Base-by-base conservation (phyloP, 805 yeast genomes). In the Wickerhamiella dianesei region DNA sequence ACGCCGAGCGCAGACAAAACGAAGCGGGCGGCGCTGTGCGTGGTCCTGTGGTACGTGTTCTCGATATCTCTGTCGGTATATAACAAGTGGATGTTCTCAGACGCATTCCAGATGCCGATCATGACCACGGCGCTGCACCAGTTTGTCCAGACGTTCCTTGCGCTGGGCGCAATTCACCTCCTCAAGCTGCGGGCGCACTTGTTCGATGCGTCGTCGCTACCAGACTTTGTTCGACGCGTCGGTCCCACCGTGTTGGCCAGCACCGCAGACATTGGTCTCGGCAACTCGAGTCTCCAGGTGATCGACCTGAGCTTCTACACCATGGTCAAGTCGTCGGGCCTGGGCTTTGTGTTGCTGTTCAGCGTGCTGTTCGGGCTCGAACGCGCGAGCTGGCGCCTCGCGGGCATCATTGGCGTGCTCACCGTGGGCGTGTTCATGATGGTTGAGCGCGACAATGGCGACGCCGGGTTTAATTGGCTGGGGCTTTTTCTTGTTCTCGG, bases 61-160 rank as follows among this genome's bases (percentile, higher is more conserved):
- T 63, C 68, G 16, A 58, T 67, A 17, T 50, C 65, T 3, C 50
- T 67, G 14, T 62, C 67, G 4, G 59, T 67, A 37, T 92, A 89
- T 67, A 92, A 92, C 69, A 88, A 88, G 66, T 87, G 96, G 96
- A 89, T 89, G 96, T 92, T 89, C 67, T 88, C 89, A 37, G 68
- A 88, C 47, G 76, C 83, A 59, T 80, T 92, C 56, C 75, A 77
- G 29, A 92, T 78, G 59, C 98, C 98, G 1, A 74, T 92, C 19
- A 65, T 88, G 22, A 76, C 88, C 45, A 92, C 98, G 0, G 70
- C 88, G 3, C 72, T 80, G 55, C 98, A 92, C 65, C 97, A 92
- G 65, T 59, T 80, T 21, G 74, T 81, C 42, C 73, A 86, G 40
- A 67, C 82, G 49, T 46, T 68, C 40, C 58, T 82, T 35, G 74